phyloP scores from a whole-genome alignment of 208 protist species.

The Leishmania lainsoni region DNA sequence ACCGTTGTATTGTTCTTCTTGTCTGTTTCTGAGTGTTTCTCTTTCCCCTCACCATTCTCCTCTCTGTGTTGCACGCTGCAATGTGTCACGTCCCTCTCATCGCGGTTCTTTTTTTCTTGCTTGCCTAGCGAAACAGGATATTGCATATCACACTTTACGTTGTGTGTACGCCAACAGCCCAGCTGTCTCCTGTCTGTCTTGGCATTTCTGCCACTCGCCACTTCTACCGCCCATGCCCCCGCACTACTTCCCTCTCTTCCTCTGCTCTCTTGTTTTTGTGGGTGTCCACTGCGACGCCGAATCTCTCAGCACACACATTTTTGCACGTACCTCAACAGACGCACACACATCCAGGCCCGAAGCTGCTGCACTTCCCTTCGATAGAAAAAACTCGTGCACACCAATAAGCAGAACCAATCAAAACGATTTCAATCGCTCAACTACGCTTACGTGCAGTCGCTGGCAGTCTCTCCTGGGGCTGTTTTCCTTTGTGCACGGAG shows the following conservation, averaged over 20 bases:
- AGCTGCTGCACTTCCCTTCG: not conserved
- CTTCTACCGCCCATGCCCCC: not conserved
- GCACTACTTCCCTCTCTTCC: not conserved
- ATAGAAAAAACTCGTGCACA: not conserved
- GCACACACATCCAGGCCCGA: not conserved
- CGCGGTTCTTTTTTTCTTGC: not conserved
- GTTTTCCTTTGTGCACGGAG: not conserved
- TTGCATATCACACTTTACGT: not conserved
- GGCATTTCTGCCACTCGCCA: not conserved
- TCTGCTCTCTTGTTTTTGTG: constrained; percentile 11
- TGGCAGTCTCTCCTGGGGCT: not conserved
- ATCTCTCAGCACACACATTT: not conserved
- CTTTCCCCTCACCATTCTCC: not conserved
- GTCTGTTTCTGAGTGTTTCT: not conserved
- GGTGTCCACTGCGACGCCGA: not conserved
- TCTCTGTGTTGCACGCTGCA: too few species aligned
- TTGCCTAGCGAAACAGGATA: not conserved
- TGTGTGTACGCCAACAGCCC: not conserved
- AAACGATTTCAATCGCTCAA: not conserved
- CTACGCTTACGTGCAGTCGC: not conserved
- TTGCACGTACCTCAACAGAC: not conserved
- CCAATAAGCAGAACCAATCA: too few species aligned
- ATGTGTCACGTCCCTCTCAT: not conserved
- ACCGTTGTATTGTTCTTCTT: not conserved
- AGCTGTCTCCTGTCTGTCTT: not conserved